Base-by-base conservation (phyloP, 768 basidiomycete genomes). In the Sarcomyxa edulis region DNA sequence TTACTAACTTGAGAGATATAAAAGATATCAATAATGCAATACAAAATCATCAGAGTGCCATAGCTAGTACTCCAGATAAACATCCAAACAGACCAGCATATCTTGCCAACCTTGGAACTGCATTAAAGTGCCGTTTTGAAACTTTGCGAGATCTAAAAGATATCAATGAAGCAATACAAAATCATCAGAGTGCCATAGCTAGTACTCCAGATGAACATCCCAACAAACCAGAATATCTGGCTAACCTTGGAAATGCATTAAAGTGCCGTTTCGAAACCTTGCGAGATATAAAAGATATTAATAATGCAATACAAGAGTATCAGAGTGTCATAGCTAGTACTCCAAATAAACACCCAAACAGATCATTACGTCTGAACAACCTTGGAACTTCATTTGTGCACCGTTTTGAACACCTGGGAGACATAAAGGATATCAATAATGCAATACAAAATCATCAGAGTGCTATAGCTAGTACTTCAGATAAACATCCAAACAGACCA, bases 11-110 rank as follows among this genome's bases (percentile, higher is more conserved):
- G 4, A 49, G 56, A 3, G 39, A 49, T 8, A 26, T 41, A 14
- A 39, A 43, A 32, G 57, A 63, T 37, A 23, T 65, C 21, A 47
- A 61, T 30, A 25, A 45, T 25, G 45, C 48, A 1, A 55, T 51
- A 9, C 32, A 37, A 5, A 12, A 19, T 12, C 39, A 42, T n/a
- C 14, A 45, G 21, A 28, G 35, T 20, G 48, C 48, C 7, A 37
- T 54, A 6, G 6, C 40, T 27, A 18, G 48, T 10, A 39, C 43
- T 26, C 45, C 51, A 26, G 32, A 47, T 21, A 39, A 34, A 19
- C 50, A 55, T 42, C 25, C 49, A 2, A 11, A 30, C 16, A 48
- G 48, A 8, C 40, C 48, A 15, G n/a, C 23, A n/a, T 35, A 26
- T 2, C 45, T 54, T n/a, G 20, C 42, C 20, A 37, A 48, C 20